A percentile compares a stretch with the other conserved stretches of the same genome.
Conservation (phyloP, 2,329 filamentous ascomycete species). For the Eutypella sp. region DNA sequence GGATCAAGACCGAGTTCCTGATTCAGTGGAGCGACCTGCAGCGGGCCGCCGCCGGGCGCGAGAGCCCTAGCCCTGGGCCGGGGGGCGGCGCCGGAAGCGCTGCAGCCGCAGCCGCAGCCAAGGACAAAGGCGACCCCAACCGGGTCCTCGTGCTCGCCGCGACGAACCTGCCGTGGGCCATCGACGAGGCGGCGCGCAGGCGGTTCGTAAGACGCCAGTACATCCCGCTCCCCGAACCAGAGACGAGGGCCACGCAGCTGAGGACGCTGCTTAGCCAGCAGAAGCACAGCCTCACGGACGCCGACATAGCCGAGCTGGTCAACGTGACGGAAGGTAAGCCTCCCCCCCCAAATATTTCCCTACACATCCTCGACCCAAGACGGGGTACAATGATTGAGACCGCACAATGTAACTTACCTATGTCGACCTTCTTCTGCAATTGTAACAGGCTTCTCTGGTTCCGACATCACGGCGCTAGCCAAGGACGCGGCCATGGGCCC, state of each 20-base stretch:
- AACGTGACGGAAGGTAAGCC: constrained; percentile 74
- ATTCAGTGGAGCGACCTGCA: constrained; percentile 97
- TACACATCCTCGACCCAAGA: too few relatives aligned
- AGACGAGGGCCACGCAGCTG: constrained; percentile 75
- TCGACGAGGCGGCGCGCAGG: constrained; percentile 88
- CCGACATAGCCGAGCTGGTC: constrained; percentile 72
- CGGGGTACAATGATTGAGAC: too few relatives aligned
- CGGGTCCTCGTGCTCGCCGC: constrained; percentile 90
- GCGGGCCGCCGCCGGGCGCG: constrained; percentile 81
- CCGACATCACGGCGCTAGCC: constrained; percentile 91
- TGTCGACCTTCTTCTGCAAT: too few relatives aligned
- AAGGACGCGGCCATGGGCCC: constrained; percentile 99
- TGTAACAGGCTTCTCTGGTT: constrained; percentile 94
- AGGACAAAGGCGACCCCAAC: constrained; percentile 72
- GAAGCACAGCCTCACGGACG: constrained; percentile 70
- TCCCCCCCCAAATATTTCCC: too few relatives aligned
- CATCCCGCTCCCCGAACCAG: constrained; percentile 84
- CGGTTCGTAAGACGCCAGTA: constrained; percentile 93
- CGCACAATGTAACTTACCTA: too few relatives aligned
- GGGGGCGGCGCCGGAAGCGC: neutral
- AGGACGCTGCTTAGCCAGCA: constrained; percentile 78
- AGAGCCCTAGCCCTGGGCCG: constrained; percentile 50
- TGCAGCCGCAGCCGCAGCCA: constrained; percentile 36
- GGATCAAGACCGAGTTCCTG: constrained; percentile 96
- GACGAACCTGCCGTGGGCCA: constrained; percentile 95